These are phyloP conservation scores for Porogramme epimiltina DNA, from an alignment of 1,284 basidiomycete genomes.

Conservation along the genomic window DNA sequence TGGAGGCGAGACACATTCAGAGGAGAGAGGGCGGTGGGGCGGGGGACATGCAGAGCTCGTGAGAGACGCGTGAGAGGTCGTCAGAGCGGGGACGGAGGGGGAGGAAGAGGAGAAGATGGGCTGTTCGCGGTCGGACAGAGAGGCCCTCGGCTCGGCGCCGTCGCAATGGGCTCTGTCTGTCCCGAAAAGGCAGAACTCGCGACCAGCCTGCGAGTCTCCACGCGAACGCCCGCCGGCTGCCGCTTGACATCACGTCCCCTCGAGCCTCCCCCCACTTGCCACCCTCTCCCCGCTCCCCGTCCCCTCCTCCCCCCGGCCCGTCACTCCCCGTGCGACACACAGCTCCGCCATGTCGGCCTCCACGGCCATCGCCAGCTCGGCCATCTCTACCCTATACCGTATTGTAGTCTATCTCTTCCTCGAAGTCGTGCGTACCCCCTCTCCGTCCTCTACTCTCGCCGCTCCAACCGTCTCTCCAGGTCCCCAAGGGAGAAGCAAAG, in stretches of 20 bases:
- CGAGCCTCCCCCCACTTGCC: not conserved
- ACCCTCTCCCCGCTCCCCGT: not conserved
- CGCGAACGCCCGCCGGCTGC: not conserved
- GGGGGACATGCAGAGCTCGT: constrained; percentile 9
- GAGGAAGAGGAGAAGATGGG: not conserved
- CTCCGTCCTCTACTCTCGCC: not conserved
- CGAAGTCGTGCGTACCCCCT: constrained; percentile 22
- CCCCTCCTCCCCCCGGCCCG: constrained; percentile 1
- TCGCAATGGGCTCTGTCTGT: not conserved
- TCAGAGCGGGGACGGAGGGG: constrained; percentile 1
- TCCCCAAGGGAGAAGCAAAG: constrained; percentile 13
- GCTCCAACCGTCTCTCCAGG: constrained; percentile 1
- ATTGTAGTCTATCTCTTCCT: constrained; percentile 26
- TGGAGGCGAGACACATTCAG: not conserved
- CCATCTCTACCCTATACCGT: constrained; percentile 27
- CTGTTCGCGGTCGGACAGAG: not conserved
- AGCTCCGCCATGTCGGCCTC: constrained; percentile 18
- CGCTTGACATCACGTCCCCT: constrained; percentile 8
- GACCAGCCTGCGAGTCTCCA: not conserved
- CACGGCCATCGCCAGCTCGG: constrained; percentile 23
- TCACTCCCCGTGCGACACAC: constrained; percentile 1
- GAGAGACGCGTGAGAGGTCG: constrained; percentile 17
- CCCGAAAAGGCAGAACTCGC: not conserved
- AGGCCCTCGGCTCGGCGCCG: constrained; percentile 1
- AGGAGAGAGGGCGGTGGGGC: not conserved